Base-by-base conservation (phyloP, 2,329 filamentous ascomycete genomes). In the Ophiostoma perfectum region DNA sequence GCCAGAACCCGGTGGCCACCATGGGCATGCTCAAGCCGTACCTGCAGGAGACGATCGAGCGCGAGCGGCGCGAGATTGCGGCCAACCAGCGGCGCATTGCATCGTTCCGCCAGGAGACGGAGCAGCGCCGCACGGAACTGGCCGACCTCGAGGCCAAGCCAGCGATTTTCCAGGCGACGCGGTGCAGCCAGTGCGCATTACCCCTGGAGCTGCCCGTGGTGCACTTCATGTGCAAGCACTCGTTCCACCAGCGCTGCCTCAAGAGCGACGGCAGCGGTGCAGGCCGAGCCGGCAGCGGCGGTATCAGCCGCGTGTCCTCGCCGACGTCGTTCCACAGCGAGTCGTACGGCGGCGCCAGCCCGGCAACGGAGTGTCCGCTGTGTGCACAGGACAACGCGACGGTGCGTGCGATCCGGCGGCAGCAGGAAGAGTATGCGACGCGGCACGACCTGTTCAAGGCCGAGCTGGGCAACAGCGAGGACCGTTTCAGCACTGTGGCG, bases 1-100 rank as follows among this genome's bases (percentile, higher is more conserved):
- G 82, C n/a, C 81, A 84, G 64, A 78, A 82, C 76, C 69, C 79
- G 70, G 92, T 97, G 2, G 94, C 96, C 0, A 98, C 93, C 0
- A 97, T 99, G 91, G 95, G 94, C 66, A 93, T 98, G 85, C 90
- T 99, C 71, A 98, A 97, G 79, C 88, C 89, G 5, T 99, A 99
- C 78, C 87, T 99, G 2, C 87, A 90, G 71, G 88, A 90, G 65
- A 97, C 93, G 8, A 96, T 99, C 71, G 89, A 92, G 73, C 88
- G 92, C 66, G 95, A 99, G 79, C 86, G 92, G 39, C 88, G 88
- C 70, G 93, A 97, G 74, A 97, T 99, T 70, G 87, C 81, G 7
- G 77, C 83, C 47, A 98, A 98, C 77, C 86, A 91, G 66, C 87
- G 89, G 52, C 86, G 94, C 60, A 96, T 96, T 73, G 84, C 86